A percentile compares a stretch with the other conserved stretches of the same genome.
These are phyloP conservation scores for Eruca vesicaria DNA, from an alignment of 441 rosid species.

Conservation along the genomic window DNA sequence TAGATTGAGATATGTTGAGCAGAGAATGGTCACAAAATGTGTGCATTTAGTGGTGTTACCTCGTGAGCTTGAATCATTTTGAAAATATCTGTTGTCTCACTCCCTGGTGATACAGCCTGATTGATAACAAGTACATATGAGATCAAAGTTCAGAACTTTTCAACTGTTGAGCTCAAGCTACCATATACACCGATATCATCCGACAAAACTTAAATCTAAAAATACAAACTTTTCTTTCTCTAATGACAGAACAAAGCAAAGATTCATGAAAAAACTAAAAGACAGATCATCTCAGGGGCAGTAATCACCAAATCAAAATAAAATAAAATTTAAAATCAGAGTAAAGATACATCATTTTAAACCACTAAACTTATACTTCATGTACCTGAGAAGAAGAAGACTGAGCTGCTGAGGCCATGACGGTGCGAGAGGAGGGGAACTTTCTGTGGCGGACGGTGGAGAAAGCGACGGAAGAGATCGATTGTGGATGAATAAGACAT, in stretches of 20 bases:
- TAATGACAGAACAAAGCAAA: not conserved
- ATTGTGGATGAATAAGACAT: not conserved
- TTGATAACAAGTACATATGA: not conserved
- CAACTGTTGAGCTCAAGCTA: not conserved
- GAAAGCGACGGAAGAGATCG: conserved; percentile 3
- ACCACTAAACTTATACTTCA: too few relatives aligned
- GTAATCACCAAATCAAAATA: too few relatives aligned
- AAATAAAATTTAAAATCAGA: too few relatives aligned
- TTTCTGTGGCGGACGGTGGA: not conserved
- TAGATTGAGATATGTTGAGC: not conserved
- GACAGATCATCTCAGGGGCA: too few relatives aligned
- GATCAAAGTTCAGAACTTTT: conserved; percentile 1
- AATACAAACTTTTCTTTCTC: not conserved
- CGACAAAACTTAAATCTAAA: not conserved
- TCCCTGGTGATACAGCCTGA: conserved; percentile 63
- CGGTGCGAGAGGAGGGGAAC: conserved; percentile 40
- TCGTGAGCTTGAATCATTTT: conserved; percentile 77
- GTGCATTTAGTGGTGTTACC: conserved; percentile 39
- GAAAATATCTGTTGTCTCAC: conserved; percentile 48
- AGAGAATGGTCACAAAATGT: not conserved
- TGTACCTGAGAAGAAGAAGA: conserved; percentile 54
- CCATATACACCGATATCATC: conserved; percentile 5
- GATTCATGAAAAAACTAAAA: too few relatives aligned
- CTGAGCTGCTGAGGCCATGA: conserved; percentile 79
- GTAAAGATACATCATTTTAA: too few relatives aligned